phyloP scores from a whole-genome alignment of 2,329 filamentous ascomycete species.

The Laburnicola sp. region DNA sequence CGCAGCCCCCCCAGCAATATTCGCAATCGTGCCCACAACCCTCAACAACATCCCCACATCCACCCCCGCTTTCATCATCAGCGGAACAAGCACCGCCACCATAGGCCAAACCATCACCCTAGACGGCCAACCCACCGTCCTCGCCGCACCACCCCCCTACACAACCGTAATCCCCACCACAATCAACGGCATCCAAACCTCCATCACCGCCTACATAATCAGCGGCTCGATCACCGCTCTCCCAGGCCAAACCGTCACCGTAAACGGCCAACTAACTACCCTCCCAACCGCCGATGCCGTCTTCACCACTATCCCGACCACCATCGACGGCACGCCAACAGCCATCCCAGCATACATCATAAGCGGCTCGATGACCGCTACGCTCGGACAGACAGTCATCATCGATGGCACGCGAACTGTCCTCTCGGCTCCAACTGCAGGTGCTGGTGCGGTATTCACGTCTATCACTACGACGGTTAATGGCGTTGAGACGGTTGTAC shows the following conservation, averaged over 20 bases:
- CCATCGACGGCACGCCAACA: constrained; percentile 9
- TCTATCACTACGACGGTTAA: constrained; percentile 12
- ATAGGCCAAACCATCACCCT: constrained; percentile 18
- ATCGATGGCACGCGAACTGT: constrained; percentile 14
- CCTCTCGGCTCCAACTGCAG: constrained; percentile 10
- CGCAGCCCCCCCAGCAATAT: constrained; percentile 4
- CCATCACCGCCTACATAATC: constrained; percentile 11
- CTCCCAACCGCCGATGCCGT: constrained; percentile 5
- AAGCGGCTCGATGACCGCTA: constrained; percentile 10
- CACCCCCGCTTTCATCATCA: constrained; percentile 18
- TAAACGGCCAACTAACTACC: constrained; percentile 8
- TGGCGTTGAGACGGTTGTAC: constrained; percentile 6
- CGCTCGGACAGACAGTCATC: constrained; percentile 18
- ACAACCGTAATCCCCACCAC: constrained; percentile 12
- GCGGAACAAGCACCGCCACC: constrained; percentile 16
- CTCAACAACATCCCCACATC: constrained; percentile 15
- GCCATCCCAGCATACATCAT: constrained; percentile 14
- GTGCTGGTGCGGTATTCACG: constrained; percentile 6
- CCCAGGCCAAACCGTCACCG: constrained; percentile 16
- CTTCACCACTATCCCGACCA: constrained; percentile 12
- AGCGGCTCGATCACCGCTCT: constrained; percentile 10
- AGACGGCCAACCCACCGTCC: constrained; percentile 11
- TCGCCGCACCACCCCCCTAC: constrained; percentile 6
- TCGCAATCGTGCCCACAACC: constrained; percentile 10
- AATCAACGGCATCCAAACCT: constrained; percentile 9